Conservation (phyloP, 202 grass and related monocot genomes). For the Setaria italica region DNA sequence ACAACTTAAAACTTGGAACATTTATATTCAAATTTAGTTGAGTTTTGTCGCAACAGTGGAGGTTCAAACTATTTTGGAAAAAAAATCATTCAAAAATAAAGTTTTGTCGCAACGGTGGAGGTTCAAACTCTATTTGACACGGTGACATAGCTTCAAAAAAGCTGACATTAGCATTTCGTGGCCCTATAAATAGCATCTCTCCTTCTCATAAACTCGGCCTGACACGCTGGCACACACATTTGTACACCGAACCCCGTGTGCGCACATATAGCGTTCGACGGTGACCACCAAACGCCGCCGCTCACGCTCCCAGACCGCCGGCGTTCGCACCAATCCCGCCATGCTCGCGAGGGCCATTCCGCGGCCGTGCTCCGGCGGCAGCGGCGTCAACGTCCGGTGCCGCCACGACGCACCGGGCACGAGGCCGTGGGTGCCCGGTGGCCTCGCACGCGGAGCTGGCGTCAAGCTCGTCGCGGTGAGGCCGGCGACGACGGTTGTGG, state of each 20-base stretch:
- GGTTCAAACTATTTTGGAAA: no score
- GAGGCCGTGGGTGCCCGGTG: not conserved
- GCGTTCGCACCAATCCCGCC: not conserved
- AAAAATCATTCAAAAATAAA: no score
- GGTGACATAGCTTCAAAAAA: no score
- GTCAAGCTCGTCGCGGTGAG: slow-evolving; percentile 20
- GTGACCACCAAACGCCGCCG: not conserved
- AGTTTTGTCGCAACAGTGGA: no score
- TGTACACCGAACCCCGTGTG: not conserved
- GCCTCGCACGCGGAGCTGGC: slow-evolving; percentile 2
- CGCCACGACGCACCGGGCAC: not conserved
- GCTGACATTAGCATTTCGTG: not conserved
- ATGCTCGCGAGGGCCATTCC: slow-evolving; percentile 32
- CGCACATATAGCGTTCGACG: slow-evolving; percentile 11
- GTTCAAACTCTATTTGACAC: no score
- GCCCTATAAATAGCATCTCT: not conserved
- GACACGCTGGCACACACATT: not conserved
- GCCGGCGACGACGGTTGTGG: not conserved
- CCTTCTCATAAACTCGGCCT: not conserved
- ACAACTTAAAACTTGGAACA: no score
- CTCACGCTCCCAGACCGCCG: not conserved
- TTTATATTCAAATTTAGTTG: no score
- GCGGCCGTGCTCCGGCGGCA: not conserved
- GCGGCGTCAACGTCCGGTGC: not conserved
- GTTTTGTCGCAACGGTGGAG: no score